These are phyloP conservation scores for Gossypium trilobum DNA, from an alignment of 441 rosid species.

Conservation along the genomic window DNA sequence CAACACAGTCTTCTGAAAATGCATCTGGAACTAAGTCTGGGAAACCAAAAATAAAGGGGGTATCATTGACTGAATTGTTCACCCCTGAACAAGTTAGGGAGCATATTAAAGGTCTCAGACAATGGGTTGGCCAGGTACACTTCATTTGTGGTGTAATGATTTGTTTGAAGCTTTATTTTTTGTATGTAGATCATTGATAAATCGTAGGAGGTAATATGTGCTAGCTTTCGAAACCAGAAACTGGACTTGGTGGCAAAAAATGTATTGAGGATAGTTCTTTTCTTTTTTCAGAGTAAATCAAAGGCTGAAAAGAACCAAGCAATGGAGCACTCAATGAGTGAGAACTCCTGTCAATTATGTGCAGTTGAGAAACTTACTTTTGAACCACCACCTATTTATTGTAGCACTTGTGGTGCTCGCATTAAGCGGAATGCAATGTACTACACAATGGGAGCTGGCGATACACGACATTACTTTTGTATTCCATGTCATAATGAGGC, in stretches of 20 bases:
- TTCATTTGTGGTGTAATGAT: background rate
- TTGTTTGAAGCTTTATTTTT: background rate
- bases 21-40: conserved; percentile 65
- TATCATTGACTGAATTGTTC: conserved; percentile 88
- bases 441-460: conserved; percentile 91
- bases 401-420: conserved; percentile 92
- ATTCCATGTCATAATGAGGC: conserved; percentile 96
- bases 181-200: background rate
- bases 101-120: conserved; percentile 90
- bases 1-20: conserved; percentile 44
- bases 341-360: conserved; percentile 97
- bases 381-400: conserved; percentile 98
- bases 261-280: conserved; percentile 5
- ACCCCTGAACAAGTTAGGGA: conserved; percentile 96
- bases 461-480: conserved; percentile 88
- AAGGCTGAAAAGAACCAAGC: conserved; percentile 99
- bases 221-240: background rate
- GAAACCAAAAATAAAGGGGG: conserved; percentile 94
- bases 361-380: conserved; percentile 99
- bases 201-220: background rate
- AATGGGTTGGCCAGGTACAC: conserved; percentile 98
- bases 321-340: conserved; percentile 96
- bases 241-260: background rate
- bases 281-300: conserved; percentile 68
- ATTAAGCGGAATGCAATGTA: conserved; percentile 97